These are phyloP conservation scores for Medicago lupulina DNA, from an alignment of 306 rosid genomes.

Conservation along the genomic window DNA sequence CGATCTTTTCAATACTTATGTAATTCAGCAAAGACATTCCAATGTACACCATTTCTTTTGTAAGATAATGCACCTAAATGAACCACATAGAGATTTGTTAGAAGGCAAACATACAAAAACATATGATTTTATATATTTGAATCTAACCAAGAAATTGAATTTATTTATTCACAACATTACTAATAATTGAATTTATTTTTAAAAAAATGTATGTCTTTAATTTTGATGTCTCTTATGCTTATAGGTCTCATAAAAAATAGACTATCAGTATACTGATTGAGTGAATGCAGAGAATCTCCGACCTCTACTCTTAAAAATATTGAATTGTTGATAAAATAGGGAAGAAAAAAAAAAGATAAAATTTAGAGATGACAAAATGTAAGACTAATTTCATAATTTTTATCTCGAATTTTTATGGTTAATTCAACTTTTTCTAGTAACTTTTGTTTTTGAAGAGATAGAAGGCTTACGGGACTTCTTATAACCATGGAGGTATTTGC, in stretches of 20 bases:
- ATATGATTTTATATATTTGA: too few relatives aligned
- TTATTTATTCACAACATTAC: too few relatives aligned
- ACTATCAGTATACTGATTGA: neutral
- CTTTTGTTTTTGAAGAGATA: neutral
- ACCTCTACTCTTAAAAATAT: too few relatives aligned
- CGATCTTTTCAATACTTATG: slow-evolving; percentile 45
- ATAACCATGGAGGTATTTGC: slow-evolving; percentile 67
- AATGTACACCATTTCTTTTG: slow-evolving; percentile 53
- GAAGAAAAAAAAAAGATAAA: too few relatives aligned
- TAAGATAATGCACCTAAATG: slow-evolving; percentile 55
- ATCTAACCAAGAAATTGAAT: neutral
- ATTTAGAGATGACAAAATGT: neutral
- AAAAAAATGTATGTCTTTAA: too few relatives aligned
- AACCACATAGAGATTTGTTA: neutral
- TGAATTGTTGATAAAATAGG: neutral
- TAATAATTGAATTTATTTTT: too few relatives aligned
- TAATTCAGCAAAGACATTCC: slow-evolving; percentile 60
- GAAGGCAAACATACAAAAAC: neutral
- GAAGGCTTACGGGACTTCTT: slow-evolving; percentile 52
- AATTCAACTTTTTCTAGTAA: neutral
- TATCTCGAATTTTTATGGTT: neutral
- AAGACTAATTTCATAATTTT: neutral
- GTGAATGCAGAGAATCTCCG: too few relatives aligned
- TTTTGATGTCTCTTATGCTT: too few relatives aligned
- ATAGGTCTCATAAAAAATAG: too few relatives aligned